These are phyloP conservation scores for Rhizophagus sp. DNA, from an alignment of 192 early-diverging fungal species.

Conservation along the genomic window DNA sequence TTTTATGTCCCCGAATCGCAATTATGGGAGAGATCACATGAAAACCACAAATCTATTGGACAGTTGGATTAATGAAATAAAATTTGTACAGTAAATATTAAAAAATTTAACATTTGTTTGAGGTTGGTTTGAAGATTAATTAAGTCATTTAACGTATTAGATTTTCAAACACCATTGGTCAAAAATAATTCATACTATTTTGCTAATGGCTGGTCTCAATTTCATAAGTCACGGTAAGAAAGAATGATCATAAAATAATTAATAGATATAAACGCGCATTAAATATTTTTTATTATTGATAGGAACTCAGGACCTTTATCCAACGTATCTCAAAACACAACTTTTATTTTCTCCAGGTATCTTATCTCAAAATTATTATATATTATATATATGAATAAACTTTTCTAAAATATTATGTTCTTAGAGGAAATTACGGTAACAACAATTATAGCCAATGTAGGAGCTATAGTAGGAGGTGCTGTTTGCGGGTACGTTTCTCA, in stretches of 20 bases:
- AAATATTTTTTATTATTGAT: neutral
- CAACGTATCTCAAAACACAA: constrained; percentile 49
- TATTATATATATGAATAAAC: too few relatives aligned
- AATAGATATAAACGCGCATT: too few relatives aligned
- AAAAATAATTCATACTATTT: constrained; percentile 51
- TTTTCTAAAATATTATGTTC: too few relatives aligned
- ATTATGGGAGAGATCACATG: too few relatives aligned
- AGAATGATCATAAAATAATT: neutral
- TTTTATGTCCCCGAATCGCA: constrained; percentile 65
- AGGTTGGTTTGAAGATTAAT: too few relatives aligned
- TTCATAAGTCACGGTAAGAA: constrained; percentile 64
- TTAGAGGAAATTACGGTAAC: constrained; percentile 51
- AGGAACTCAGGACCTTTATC: constrained; percentile 67
- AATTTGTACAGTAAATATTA: too few relatives aligned
- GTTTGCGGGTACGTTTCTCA: constrained; percentile 70
- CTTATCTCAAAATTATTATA: too few relatives aligned
- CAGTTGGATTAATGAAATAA: too few relatives aligned
- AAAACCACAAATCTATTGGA: too few relatives aligned
- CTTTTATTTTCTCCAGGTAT: neutral
- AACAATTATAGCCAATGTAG: constrained; percentile 60
- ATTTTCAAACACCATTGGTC: constrained; percentile 50
- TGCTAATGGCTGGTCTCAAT: constrained; percentile 68
- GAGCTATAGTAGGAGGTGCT: constrained; percentile 70
- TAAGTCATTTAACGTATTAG: too few relatives aligned
- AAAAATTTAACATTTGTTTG: too few relatives aligned